A percentile compares a stretch with the other conserved stretches of the same genome.
Evolutionary conservation across 2,329 filamentous ascomycete species (phyloP).

Genomic region (Coniochaeta hoffmannii): DNA sequence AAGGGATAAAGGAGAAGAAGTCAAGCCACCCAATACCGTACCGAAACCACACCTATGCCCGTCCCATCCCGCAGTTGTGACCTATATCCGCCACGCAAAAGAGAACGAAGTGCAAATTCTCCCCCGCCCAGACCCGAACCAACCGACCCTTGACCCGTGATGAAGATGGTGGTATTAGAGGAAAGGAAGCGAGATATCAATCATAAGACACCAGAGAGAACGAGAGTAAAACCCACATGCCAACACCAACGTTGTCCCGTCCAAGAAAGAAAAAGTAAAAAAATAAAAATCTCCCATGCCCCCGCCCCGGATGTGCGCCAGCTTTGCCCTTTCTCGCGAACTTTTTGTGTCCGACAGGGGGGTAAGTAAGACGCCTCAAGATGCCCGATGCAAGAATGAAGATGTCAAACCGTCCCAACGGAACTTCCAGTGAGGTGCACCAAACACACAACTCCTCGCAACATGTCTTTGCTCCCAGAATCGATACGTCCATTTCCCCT

Average conservation of each 20-base stretch:
- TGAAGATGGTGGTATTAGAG: background rate
- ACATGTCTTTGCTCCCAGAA: background rate
- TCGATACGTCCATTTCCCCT: background rate
- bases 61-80: background rate
- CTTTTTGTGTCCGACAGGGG: background rate
- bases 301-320: background rate
- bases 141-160: background rate
- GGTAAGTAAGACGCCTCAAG: background rate
- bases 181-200: background rate
- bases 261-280: background rate
- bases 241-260: background rate
- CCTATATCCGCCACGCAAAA: background rate
- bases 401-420: background rate
- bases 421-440: background rate
- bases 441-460: background rate
- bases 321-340: background rate
- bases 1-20: background rate
- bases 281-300: background rate
- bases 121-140: background rate
- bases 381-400: constrained; percentile 1
- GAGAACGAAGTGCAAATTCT: background rate
- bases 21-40: background rate
- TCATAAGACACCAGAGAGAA: background rate
- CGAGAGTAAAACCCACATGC: background rate
- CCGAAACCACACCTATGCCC: background rate